phyloP scores from a whole-genome alignment of 148 eudicot genomes.

The Mesembryanthemum crystallinum region DNA sequence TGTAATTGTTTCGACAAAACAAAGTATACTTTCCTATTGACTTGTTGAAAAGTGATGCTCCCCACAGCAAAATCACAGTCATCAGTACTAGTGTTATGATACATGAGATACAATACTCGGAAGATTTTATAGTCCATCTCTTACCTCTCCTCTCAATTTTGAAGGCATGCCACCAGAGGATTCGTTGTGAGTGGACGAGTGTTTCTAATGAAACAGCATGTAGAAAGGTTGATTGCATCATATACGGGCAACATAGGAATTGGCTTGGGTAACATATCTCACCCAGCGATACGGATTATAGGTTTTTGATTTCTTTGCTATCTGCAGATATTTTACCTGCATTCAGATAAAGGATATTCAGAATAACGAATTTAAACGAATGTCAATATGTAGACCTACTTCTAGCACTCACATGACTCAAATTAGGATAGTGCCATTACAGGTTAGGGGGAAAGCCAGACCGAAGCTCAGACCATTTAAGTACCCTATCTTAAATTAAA shows the following conservation, averaged over 20 bases:
- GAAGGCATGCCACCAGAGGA: not conserved
- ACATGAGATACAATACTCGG: not conserved
- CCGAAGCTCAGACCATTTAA: too few relatives aligned
- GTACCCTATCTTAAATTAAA: too few relatives aligned
- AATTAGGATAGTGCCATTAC: too few relatives aligned
- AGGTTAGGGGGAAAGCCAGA: too few relatives aligned
- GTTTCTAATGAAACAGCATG: not conserved
- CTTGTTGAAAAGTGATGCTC: not conserved
- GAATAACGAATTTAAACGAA: not conserved
- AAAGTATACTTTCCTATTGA: too few relatives aligned
- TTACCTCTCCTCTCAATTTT: not conserved
- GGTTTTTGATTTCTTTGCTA: constrained; percentile 66
- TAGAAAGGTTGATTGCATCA: constrained; percentile 21
- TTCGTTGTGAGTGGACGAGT: not conserved
- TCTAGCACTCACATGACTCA: too few relatives aligned
- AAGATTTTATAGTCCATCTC: not conserved
- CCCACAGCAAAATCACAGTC: not conserved
- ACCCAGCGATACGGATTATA: constrained; percentile 89
- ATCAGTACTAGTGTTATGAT: not conserved
- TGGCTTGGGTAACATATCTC: constrained; percentile 79
- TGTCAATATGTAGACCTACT: not conserved
- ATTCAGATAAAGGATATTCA: constrained; percentile 11
- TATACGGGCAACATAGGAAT: constrained; percentile 85
- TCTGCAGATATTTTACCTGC: constrained; percentile 83
- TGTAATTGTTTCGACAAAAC: too few relatives aligned